Percentiles rank a stretch among this genome's conserved stretches.
Conservation (phyloP, 768 basidiomycete species). For the Suillus brevipes region DNA sequence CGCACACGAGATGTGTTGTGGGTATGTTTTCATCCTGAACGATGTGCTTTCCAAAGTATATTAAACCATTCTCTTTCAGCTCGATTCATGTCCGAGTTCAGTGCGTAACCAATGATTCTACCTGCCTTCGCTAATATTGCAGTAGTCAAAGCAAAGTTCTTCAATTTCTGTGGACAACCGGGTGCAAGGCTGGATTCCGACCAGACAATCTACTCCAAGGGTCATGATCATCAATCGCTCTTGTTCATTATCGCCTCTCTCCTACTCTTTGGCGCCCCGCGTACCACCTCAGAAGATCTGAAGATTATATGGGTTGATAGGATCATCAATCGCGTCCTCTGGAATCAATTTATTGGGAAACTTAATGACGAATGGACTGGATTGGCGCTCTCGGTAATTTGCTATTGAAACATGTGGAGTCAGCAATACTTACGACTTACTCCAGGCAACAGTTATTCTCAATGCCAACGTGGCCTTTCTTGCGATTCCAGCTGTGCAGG, state of each 20-base stretch:
- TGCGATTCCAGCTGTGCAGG: slow-evolving; percentile 39
- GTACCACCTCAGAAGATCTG: slow-evolving; percentile 40
- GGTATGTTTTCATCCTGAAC: neutral
- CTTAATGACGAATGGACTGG: slow-evolving; percentile 49
- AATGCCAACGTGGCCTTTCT: slow-evolving; percentile 55
- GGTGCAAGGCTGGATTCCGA: slow-evolving; percentile 34
- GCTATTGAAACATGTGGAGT: neutral
- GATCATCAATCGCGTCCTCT: slow-evolving; percentile 37
- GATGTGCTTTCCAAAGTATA: neutral
- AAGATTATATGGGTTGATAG: slow-evolving; percentile 47
- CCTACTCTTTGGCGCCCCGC: slow-evolving; percentile 46
- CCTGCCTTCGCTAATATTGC: neutral
- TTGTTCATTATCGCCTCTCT: slow-evolving; percentile 38
- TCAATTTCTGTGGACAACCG: slow-evolving; percentile 39
- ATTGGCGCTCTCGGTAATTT: slow-evolving; percentile 46
- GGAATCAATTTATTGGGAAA: slow-evolving; percentile 41
- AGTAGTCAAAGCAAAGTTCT: slow-evolving; percentile 30
- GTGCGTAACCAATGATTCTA: slow-evolving; percentile 24
- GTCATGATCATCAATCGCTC: slow-evolving; percentile 23
- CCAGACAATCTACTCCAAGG: slow-evolving; percentile 23
- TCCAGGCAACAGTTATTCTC: slow-evolving; percentile 49
- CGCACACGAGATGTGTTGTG: neutral
- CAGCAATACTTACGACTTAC: neutral
- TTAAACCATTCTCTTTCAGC: slow-evolving; percentile 26
- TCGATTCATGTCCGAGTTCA: slow-evolving; percentile 44